phyloP scores from a whole-genome alignment of 805 yeast species.

The Wickerhamomyces subpelliculosus region DNA sequence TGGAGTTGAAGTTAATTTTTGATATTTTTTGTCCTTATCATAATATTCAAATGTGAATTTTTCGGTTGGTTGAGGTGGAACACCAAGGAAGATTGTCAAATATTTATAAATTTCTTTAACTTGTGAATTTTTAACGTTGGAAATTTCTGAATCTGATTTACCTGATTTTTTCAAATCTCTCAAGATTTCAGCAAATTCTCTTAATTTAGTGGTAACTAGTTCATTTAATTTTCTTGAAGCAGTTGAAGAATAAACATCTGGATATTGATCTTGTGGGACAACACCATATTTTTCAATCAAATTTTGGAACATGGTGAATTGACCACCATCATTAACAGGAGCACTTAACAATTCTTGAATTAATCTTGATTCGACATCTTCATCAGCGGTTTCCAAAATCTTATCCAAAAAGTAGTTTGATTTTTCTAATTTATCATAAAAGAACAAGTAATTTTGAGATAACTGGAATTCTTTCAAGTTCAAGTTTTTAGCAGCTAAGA shows the following conservation, averaged over 20 bases:
- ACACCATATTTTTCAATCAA: conserved; percentile 74
- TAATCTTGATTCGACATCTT: conserved; percentile 62
- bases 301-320: conserved; percentile 77
- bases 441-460: conserved; percentile 73
- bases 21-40: conserved; percentile 59
- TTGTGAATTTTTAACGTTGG: conserved; percentile 26
- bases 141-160: conserved; percentile 25
- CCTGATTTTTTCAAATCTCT: conserved; percentile 27
- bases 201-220: conserved; percentile 58
- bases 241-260: conserved; percentile 58
- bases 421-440: conserved; percentile 83
- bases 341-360: conserved; percentile 57
- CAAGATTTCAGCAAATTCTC: conserved; percentile 71
- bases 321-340: conserved; percentile 83
- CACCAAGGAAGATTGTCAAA: conserved; percentile 63
- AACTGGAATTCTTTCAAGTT: conserved; percentile 64
- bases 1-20: conserved; percentile 52
- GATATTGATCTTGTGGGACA: conserved; percentile 67
- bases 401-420: conserved; percentile 76
- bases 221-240: conserved; percentile 46
- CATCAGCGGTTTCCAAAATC: conserved; percentile 59
- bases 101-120: conserved; percentile 59
- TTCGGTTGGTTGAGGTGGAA: conserved; percentile 70
- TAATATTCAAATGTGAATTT: conserved; percentile 66
- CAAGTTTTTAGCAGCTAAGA: conserved; percentile 53